These are phyloP conservation scores for Suillus variegatus DNA, from an alignment of 768 basidiomycete genomes.

Conservation along the genomic window DNA sequence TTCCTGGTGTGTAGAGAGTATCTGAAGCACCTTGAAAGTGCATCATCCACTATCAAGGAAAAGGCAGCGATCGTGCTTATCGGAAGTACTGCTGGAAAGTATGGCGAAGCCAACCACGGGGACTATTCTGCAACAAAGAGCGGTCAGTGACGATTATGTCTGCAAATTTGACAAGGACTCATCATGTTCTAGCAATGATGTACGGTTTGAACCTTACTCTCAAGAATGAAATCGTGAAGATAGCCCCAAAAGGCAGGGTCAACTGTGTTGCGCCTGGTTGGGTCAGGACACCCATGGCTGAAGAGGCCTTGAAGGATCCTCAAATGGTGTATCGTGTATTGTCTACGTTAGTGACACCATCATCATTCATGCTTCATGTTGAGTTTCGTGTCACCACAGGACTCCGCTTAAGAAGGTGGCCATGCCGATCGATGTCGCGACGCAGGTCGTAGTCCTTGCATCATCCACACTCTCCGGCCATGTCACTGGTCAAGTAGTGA, in stretches of 20 bases:
- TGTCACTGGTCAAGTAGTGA: conserved; percentile 68
- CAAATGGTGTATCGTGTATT: conserved; percentile 54
- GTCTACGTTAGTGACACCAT: conserved; percentile 55
- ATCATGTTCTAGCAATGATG: conserved; percentile 55
- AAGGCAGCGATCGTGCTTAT: conserved; percentile 65
- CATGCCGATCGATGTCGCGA: conserved; percentile 61
- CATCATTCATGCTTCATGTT: neutral
- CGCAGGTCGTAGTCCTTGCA: conserved; percentile 61
- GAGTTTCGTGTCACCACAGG: conserved; percentile 33
- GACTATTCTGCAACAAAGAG: conserved; percentile 75
- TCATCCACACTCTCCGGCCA: conserved; percentile 67
- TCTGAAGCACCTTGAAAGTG: conserved; percentile 44
- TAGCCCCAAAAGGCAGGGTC: conserved; percentile 70
- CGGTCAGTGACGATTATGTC: conserved; percentile 36
- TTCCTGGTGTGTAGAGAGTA: conserved; percentile 69
- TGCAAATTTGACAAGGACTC: neutral
- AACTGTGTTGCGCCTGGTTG: conserved; percentile 72
- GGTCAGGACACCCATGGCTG: conserved; percentile 66
- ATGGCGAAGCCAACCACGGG: conserved; percentile 66
- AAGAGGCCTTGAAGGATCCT: conserved; percentile 56
- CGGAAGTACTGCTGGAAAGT: conserved; percentile 73
- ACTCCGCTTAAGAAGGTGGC: conserved; percentile 74
- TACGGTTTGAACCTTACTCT: conserved; percentile 66
- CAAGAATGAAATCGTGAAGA: conserved; percentile 81
- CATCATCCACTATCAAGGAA: conserved; percentile 42